Evolutionary conservation across 805 yeast genomes (phyloP).

Genomic region (Hagleromyces aurorensis): DNA sequence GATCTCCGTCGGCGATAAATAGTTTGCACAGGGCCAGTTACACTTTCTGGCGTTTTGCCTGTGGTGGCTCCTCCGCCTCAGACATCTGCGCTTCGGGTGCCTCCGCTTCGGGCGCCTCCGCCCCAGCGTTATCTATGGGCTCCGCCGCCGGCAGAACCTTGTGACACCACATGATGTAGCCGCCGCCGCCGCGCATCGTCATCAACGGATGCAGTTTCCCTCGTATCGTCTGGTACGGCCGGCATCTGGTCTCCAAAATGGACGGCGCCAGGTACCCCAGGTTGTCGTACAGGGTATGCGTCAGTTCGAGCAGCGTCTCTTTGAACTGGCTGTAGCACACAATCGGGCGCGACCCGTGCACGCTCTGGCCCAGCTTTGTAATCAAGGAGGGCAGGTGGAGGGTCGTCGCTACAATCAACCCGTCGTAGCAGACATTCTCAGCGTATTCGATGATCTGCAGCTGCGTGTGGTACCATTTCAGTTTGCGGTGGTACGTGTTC

Average conservation of each 20-base stretch:
- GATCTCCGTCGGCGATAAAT: no score
- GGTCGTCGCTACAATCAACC: slow-evolving; percentile 63
- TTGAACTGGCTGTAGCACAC: slow-evolving; percentile 77
- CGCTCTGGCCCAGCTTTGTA: slow-evolving; percentile 49
- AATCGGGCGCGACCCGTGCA: slow-evolving; percentile 83
- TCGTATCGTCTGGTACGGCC: slow-evolving; percentile 86
- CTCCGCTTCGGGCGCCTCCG: no score
- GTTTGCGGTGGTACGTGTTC: slow-evolving; percentile 59
- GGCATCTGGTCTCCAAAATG: slow-evolving; percentile 69
- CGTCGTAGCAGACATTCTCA: slow-evolving; percentile 56
- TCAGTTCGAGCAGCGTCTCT: slow-evolving; percentile 60
- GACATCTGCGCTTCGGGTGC: no score
- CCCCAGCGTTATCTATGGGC: no score
- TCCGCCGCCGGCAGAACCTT: slow-evolving; percentile 56
- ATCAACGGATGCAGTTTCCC: slow-evolving; percentile 92
- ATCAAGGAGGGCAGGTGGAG: slow-evolving; percentile 60
- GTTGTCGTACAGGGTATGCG: slow-evolving; percentile 63
- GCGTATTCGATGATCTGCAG: slow-evolving; percentile 43
- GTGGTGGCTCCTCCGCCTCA: no score
- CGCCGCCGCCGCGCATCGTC: slow-evolving; percentile 92
- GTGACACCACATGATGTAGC: slow-evolving; percentile 71
- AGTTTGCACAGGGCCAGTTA: no score
- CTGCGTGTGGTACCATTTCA: slow-evolving; percentile 37
- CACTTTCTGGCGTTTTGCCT: no score
- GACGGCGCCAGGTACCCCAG: slow-evolving; percentile 74